Evolutionary conservation across 176 grass and related monocot genomes (phyloP), one percentile per base, ranked within the genome.

Genomic region (Oryza longistaminata): DNA sequence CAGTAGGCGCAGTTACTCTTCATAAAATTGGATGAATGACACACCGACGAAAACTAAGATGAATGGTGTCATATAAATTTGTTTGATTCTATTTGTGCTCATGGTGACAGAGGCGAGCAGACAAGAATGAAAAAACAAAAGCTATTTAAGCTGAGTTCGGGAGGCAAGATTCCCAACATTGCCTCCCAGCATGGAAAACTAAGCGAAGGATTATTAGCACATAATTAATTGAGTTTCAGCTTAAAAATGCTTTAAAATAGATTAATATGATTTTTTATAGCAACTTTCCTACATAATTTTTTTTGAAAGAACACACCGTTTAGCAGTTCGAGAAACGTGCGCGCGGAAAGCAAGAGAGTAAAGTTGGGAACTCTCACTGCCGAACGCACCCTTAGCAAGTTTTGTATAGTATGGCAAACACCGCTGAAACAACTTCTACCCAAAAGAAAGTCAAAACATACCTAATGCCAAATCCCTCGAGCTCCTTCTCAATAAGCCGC

Each of bases 391-490:
- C 29, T 21, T 50, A 52, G 35, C 61, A 2, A 2, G 29, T 78
- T 71, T 24, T 0, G 48, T 50, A 11, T 19, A 75, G 13, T 45
- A 17, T 50, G 15, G 64, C 64, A 75, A 52, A 74, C 42, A 71
- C 34, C 2, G 14, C 1, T 45, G 37, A 73, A 82, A 64, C 69
- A 46, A 33, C 80, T 10, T 69, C 49, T 45, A 6, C 10, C 19
- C 49, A 79, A 70, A 11, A 76, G 34, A 7, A 52, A 60, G 77
- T 67, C 11, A 13, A 75, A 55, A 58, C 6, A 75, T 85, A 99
- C 96, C 96, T 90, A 79, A 99, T 99, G 65, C 96, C 96, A 89
- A 99, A 99, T 60, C 93, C 96, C 85, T 99, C 93, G 2, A 99
- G 93, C 80, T 96, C 96, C 83, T 99, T 99, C 76, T 99, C 93